These are phyloP conservation scores for Ochromonadaceae sp. DNA, from an alignment of 352 stramenopile genomes.

Conservation along the genomic window DNA sequence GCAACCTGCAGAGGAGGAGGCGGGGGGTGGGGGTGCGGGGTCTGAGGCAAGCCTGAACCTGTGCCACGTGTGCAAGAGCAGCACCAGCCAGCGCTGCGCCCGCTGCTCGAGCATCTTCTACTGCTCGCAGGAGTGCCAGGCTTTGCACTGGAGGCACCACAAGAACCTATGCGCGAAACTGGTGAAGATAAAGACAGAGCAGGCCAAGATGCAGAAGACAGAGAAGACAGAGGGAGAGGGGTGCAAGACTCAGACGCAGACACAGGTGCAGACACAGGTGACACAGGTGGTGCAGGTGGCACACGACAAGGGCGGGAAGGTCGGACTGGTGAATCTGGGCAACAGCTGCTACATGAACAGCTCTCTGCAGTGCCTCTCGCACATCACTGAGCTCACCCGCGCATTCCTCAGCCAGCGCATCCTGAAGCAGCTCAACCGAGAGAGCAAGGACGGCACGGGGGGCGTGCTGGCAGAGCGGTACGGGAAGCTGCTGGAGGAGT, in stretches of 20 bases:
- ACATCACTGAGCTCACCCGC: conserved; percentile 17
- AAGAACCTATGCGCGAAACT: no score
- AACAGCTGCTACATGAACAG: conserved; percentile 92
- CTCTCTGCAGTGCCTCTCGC: conserved; percentile 59
- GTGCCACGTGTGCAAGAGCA: conserved; percentile 23
- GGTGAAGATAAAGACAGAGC: no score
- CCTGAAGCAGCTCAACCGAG: conserved; percentile 3
- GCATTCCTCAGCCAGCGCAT: conserved; percentile 17
- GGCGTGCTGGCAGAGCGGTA: conserved; percentile 4
- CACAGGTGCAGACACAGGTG: no score
- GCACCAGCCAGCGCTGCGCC: conserved; percentile 47
- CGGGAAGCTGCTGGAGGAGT: not conserved
- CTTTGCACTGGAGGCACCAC: no score
- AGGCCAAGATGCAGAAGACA: no score
- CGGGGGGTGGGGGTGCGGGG: conserved; percentile 29
- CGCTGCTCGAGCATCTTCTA: conserved; percentile 56
- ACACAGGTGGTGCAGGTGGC: no score
- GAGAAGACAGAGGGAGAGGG: no score
- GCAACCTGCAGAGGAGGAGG: conserved; percentile 37
- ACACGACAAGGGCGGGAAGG: no score
- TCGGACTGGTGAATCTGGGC: conserved; percentile 59
- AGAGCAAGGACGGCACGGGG: not conserved
- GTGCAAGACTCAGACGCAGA: no score
- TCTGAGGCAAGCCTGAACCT: not conserved
- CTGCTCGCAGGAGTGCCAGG: conserved; percentile 50